A percentile compares a stretch with the other conserved stretches of the same genome.
phyloP scores from a whole-genome alignment of 2,329 filamentous ascomycete species.

The Apiospora sp. region DNA sequence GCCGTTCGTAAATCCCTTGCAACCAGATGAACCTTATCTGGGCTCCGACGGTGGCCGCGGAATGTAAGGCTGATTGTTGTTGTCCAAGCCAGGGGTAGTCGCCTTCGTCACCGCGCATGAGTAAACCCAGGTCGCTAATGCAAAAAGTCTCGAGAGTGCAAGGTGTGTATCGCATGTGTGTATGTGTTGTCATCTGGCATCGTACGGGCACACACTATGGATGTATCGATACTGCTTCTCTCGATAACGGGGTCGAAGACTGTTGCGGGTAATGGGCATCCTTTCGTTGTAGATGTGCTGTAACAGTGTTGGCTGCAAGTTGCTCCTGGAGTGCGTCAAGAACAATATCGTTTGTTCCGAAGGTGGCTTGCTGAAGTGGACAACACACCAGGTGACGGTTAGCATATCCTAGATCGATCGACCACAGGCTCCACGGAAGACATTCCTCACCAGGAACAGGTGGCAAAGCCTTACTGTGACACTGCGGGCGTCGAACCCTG shows the following conservation, averaged over 20 bases:
- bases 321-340: constrained; percentile 33
- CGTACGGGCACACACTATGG: background rate
- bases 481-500: constrained; percentile 5
- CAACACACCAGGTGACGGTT: constrained; percentile 31
- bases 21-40: constrained; percentile 1
- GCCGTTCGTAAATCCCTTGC: background rate
- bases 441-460: background rate
- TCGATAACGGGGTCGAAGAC: background rate
- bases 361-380: constrained; percentile 42
- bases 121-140: background rate
- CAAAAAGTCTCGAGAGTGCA: constrained; percentile 8
- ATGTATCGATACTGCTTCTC: background rate
- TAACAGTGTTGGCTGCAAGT: constrained; percentile 41
- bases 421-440: constrained; percentile 30
- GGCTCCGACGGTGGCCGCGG: background rate
- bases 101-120: constrained; percentile 15
- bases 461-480: constrained; percentile 1
- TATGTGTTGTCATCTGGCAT: constrained; percentile 8
- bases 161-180: constrained; percentile 10
- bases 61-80: constrained; percentile 4
- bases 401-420: constrained; percentile 37
- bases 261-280: constrained; percentile 3
- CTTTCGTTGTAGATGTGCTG: constrained; percentile 32
- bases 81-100: constrained; percentile 10
- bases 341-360: constrained; percentile 38